A percentile compares a stretch with the other conserved stretches of the same genome.
These are phyloP conservation scores for Mycena sp. DNA, from an alignment of 1,284 basidiomycete genomes.

Conservation along the genomic window DNA sequence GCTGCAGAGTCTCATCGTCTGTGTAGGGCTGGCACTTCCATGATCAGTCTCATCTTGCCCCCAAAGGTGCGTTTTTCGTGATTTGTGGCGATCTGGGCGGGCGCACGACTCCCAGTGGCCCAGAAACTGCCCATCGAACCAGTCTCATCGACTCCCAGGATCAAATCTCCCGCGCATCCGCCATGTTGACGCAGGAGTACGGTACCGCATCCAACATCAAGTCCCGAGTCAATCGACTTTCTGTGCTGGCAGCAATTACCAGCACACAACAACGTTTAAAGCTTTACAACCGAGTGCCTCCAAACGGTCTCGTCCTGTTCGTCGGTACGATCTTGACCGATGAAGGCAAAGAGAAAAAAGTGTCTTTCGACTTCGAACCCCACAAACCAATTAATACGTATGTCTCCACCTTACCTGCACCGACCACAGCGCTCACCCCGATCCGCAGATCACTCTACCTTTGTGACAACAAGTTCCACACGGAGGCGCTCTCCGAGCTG, in stretches of 20 bases:
- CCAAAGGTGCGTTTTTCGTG: conserved; percentile 73
- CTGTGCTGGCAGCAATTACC: conserved; percentile 97
- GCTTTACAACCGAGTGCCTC: conserved; percentile 95
- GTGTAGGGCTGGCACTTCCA: conserved; percentile 92
- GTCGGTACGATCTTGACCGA: conserved; percentile 98
- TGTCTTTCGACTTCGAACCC: conserved; percentile 97
- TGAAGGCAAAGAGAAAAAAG: conserved; percentile 99
- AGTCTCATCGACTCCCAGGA: conserved; percentile 62
- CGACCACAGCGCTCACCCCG: conserved; percentile 17
- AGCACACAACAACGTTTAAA: conserved; percentile 99
- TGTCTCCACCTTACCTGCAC: conserved; percentile 40
- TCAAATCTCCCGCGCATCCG: conserved; percentile 94
- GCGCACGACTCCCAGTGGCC: no score
- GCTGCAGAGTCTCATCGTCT: conserved; percentile 34
- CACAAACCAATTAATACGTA: conserved; percentile 99
- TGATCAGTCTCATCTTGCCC: conserved; percentile 98
- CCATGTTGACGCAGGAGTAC: conserved; percentile 99
- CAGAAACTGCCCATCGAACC: no score
- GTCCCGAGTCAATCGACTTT: conserved; percentile 97
- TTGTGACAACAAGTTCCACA: conserved; percentile 99
- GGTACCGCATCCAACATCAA: conserved; percentile 99
- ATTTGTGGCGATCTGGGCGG: no score
- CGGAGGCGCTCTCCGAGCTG: conserved; percentile 95
- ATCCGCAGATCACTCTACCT: conserved; percentile 90
- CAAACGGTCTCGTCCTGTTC: conserved; percentile 97